phyloP scores from a whole-genome alignment of 2,329 filamentous ascomycete genomes.

The Endoconidiophora polonica region DNA sequence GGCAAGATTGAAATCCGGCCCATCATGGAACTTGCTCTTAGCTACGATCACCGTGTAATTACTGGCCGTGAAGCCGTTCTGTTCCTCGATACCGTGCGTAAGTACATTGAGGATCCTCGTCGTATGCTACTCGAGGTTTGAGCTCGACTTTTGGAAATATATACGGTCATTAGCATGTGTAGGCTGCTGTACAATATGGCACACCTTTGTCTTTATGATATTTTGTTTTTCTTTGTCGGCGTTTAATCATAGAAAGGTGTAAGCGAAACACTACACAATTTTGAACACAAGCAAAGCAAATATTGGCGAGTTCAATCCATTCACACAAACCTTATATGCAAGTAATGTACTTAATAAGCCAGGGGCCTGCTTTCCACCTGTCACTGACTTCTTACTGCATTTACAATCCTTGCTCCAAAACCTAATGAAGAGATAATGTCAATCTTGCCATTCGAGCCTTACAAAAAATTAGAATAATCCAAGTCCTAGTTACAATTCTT shows the following conservation, averaged over 20 bases:
- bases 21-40: conserved; percentile 99
- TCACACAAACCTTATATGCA: too few relatives aligned
- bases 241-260: conserved; percentile 4
- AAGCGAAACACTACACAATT: too few relatives aligned
- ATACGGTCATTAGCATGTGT: not conserved
- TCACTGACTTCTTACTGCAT: too few relatives aligned
- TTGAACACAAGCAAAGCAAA: too few relatives aligned
- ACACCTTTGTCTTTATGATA: not conserved
- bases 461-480: too few relatives aligned
- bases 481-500: too few relatives aligned
- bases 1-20: conserved; percentile 90
- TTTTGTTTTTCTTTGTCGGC: conserved; percentile 2
- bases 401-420: too few relatives aligned
- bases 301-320: too few relatives aligned
- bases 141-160: conserved; percentile 14
- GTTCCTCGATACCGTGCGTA: conserved; percentile 93
- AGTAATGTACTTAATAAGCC: too few relatives aligned
- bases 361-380: too few relatives aligned
- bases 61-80: conserved; percentile 92
- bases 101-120: conserved; percentile 88
- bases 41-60: conserved; percentile 90
- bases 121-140: conserved; percentile 55
- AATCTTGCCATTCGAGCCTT: too few relatives aligned
- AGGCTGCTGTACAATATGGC: not conserved
- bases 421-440: too few relatives aligned